Conservation (phyloP, 805 yeast species). For the Ogataea parapolymorpha region DNA sequence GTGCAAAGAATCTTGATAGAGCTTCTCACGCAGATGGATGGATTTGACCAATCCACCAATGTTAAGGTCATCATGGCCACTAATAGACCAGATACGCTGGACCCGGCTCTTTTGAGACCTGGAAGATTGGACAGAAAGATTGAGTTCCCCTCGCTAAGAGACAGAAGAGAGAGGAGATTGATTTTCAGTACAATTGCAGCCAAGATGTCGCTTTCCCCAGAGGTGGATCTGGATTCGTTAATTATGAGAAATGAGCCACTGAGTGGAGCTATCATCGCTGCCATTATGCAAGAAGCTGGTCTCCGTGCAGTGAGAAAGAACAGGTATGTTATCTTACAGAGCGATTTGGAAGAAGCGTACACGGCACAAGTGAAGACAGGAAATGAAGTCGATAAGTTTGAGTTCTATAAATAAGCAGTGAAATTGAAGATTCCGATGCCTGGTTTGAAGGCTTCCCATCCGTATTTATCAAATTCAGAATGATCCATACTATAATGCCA, state of each 20-base stretch:
- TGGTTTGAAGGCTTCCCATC: conserved; percentile 45
- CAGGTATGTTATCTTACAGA: conserved; percentile 93
- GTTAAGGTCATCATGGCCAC: conserved; percentile 99
- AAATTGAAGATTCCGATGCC: conserved; percentile 58
- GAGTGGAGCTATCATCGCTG: conserved; percentile 97
- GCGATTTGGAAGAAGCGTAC: conserved; percentile 97
- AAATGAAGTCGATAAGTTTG: conserved; percentile 94
- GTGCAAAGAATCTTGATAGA: conserved; percentile 97
- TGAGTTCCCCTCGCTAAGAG: conserved; percentile 94
- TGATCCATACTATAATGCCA: conserved; percentile 74
- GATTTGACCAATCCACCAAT: conserved; percentile 91
- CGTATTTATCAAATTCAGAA: conserved; percentile 47
- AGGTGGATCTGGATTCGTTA: conserved; percentile 90
- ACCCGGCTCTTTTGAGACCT: conserved; percentile 96
- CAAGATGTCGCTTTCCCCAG: conserved; percentile 98
- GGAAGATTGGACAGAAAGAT: conserved; percentile 98
- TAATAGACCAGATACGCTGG: conserved; percentile 97
- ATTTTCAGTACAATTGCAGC: conserved; percentile 94
- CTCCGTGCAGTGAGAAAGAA: conserved; percentile 97
- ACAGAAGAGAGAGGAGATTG: conserved; percentile 95
- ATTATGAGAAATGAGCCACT: conserved; percentile 95
- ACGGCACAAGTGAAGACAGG: conserved; percentile 95
- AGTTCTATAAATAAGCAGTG: conserved; percentile 73
- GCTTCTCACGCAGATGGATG: conserved; percentile 97
- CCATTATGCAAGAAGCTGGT: conserved; percentile 99